phyloP scores from a whole-genome alignment of 257 asterid species.

The Solanum raphanifolium region DNA sequence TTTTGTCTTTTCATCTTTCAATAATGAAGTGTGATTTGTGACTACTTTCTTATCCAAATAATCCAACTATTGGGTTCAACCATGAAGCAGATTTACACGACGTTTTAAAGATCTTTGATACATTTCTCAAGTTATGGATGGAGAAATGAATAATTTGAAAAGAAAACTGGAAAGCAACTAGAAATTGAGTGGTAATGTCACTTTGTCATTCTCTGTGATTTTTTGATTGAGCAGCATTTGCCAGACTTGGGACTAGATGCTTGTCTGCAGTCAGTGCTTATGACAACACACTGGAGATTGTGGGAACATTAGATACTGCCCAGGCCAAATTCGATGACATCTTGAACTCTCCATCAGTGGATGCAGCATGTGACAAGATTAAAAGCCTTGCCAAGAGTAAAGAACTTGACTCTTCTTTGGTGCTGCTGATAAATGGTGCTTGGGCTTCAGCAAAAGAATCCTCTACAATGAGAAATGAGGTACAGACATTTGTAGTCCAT shows the following conservation, averaged over 20 bases:
- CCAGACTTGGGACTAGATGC: conserved; percentile 88
- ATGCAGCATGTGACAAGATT: conserved; percentile 41
- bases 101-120: background rate
- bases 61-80: background rate
- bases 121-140: background rate
- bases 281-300: conserved; percentile 77
- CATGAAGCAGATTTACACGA: background rate
- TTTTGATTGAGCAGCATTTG: conserved; percentile 49
- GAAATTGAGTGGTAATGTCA: background rate
- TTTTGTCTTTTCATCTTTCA: background rate
- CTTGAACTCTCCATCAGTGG: conserved; percentile 62
- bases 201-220: background rate
- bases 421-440: conserved; percentile 78
- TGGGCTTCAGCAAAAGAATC: conserved; percentile 92
- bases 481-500: conserved; percentile 1
- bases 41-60: background rate
- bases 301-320: conserved; percentile 79
- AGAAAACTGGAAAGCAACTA: background rate
- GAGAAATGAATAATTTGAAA: background rate
- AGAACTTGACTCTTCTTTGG: conserved; percentile 87
- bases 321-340: conserved; percentile 82
- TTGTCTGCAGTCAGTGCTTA: conserved; percentile 85
- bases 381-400: conserved; percentile 77
- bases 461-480: conserved; percentile 77
- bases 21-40: background rate